Percentiles rank a stretch among this genome's conserved stretches.
phyloP scores from a whole-genome alignment of 2,329 filamentous ascomycete genomes.

The Curvularia hawaiiensis region DNA sequence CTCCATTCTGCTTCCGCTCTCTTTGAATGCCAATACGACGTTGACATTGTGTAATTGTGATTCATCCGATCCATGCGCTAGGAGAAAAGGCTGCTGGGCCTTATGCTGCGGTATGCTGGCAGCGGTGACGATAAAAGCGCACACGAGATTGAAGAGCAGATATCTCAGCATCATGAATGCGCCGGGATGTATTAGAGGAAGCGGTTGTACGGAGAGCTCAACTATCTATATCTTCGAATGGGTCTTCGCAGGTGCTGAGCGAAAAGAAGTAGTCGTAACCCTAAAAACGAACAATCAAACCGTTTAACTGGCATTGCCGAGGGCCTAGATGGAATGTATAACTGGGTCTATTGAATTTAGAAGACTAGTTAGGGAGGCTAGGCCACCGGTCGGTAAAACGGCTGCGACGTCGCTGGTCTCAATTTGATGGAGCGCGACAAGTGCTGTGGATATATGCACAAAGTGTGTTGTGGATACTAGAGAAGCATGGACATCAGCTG shows the following conservation, averaged over 20 bases:
- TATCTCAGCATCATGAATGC: conserved; percentile 7
- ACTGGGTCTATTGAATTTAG: neutral
- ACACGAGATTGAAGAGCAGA: conserved; percentile 4
- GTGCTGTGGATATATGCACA: neutral
- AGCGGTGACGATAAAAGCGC: conserved; percentile 2
- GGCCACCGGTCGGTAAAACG: neutral
- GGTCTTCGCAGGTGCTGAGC: neutral
- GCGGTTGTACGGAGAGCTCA: neutral
- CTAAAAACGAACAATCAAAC: neutral
- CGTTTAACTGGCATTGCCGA: neutral
- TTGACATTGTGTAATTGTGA: neutral
- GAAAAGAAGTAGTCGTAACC: neutral
- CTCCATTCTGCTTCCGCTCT: conserved; percentile 15
- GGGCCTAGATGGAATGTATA: neutral
- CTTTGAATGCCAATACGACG: conserved; percentile 24
- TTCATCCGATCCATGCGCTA: neutral
- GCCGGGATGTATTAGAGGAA: neutral
- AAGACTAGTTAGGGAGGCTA: neutral
- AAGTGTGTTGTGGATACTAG: neutral
- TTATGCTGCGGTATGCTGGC: conserved; percentile 13
- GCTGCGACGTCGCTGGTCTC: neutral
- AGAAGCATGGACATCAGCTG: too few relatives aligned
- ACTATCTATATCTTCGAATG: neutral
- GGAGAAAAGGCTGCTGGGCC: conserved; percentile 15
- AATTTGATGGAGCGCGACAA: neutral